Conservation (phyloP, 768 basidiomycete species). For the Podaxis rugospora region DNA sequence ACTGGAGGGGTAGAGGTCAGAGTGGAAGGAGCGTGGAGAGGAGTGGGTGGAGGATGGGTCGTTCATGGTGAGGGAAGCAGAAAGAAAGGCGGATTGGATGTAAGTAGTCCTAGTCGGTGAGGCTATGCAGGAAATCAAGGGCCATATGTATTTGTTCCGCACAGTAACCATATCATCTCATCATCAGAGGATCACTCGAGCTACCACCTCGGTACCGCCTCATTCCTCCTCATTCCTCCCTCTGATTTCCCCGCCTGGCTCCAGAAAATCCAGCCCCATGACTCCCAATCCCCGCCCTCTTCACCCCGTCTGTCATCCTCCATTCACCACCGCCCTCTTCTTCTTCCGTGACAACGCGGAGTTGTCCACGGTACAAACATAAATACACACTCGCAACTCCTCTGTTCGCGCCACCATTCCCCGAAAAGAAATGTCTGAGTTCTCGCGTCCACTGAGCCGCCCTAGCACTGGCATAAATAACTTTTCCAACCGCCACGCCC, state of each 20-base stretch:
- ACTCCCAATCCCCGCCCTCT: neutral
- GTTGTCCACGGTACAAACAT: neutral
- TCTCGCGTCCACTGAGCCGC: neutral
- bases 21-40: constrained; percentile 23
- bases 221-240: neutral
- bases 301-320: neutral
- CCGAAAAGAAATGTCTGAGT: neutral
- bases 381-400: too few species aligned
- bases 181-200: constrained; percentile 7
- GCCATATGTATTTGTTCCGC: constrained; percentile 10
- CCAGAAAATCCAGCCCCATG: neutral
- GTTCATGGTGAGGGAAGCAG: neutral
- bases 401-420: neutral
- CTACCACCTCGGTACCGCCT: neutral
- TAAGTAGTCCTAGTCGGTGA: neutral
- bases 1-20: constrained; percentile 19
- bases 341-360: neutral
- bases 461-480: neutral
- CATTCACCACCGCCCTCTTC: neutral
- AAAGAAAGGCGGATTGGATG: neutral
- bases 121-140: constrained; percentile 17
- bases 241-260: neutral
- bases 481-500: neutral
- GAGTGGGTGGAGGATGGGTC: constrained; percentile 33
- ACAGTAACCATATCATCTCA: constrained; percentile 9